These are phyloP conservation scores for Tetrahymena thermophila DNA, from an alignment of 73 alveolate species.

Conservation along the genomic window DNA sequence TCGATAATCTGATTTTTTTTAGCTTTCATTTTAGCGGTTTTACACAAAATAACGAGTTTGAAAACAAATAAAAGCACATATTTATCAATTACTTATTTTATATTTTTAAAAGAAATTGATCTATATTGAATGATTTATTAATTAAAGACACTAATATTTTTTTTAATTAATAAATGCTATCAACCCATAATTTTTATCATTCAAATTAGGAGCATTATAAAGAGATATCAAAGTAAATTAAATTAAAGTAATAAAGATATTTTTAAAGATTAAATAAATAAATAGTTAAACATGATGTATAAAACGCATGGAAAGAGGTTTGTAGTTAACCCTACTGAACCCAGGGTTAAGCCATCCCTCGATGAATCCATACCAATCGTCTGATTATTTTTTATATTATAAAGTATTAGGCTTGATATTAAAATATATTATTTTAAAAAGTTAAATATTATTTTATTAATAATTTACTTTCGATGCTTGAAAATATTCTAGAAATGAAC, in stretches of 20 bases:
- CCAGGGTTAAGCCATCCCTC: neutral
- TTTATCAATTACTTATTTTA: no score
- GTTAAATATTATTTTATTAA: no score
- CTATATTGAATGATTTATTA: neutral
- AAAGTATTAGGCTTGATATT: neutral
- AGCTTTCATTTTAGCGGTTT: neutral
- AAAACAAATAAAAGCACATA: neutral
- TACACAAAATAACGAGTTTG: neutral
- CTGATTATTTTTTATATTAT: neutral
- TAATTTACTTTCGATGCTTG: no score
- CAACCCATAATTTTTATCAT: neutral
- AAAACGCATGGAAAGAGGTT: neutral
- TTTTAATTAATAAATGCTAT: neutral
- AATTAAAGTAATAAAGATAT: neutral
- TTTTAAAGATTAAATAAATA: neutral
- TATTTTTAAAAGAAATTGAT: neutral
- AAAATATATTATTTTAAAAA: neutral
- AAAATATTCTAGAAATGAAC: neutral
- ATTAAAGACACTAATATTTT: neutral
- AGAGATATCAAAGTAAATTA: neutral
- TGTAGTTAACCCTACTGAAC: neutral
- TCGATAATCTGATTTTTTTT: neutral
- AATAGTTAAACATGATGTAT: neutral
- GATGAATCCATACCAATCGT: neutral
- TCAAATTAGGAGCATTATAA: neutral